Base-by-base conservation (phyloP, 768 basidiomycete genomes). In the Inosperma sp. region DNA sequence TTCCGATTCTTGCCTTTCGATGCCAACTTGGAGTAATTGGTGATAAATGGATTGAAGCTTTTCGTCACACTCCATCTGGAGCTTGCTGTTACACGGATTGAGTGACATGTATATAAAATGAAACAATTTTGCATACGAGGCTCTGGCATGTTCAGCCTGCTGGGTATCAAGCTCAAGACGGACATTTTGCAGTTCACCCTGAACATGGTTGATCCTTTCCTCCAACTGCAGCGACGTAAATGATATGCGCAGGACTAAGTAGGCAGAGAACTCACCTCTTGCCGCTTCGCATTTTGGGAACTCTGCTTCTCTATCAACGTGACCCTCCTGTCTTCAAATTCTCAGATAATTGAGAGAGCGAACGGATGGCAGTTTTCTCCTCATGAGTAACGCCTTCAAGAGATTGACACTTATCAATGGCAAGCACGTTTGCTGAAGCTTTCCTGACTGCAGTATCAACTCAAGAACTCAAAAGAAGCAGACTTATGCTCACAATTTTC, bases 31-130 rank as follows among this genome's bases (percentile, higher is more conserved):
- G 12, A 93, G 72, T 3, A 99, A 78, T 61, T 96, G 86, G 40
- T 83, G 78, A 61, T 90, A 88, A 3, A 90, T 77, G 10, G 82
- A 83, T 45, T 83, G 77, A 5, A 99, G 79, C 63, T 94, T 93
- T 68, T 95, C 95, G 63, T 95, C 94, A 21, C 86, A 80, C 60
- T 99, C 94, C 0, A 82, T 79, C 66, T 96, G 93, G 10, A 93
- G 79, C 71, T 91, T 88, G 39, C 93, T 98, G 56, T 5, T 39
- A 22, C 29, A 13, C 42, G 34, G 48, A 36, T 19, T 22, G 36
- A 36, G 21, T 22, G 52, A 8, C 25, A 31, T n/a, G 36, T 23
- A 26, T 5, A 36, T 4, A 4, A 17, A n/a, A 40, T 13, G 13
- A 6, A 5, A 50, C 13, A 22, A 40, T 27, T 29, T 51, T 2